These are phyloP conservation scores for Myxozyma melibiosi DNA, from an alignment of 805 yeast species.

Conservation along the genomic window DNA sequence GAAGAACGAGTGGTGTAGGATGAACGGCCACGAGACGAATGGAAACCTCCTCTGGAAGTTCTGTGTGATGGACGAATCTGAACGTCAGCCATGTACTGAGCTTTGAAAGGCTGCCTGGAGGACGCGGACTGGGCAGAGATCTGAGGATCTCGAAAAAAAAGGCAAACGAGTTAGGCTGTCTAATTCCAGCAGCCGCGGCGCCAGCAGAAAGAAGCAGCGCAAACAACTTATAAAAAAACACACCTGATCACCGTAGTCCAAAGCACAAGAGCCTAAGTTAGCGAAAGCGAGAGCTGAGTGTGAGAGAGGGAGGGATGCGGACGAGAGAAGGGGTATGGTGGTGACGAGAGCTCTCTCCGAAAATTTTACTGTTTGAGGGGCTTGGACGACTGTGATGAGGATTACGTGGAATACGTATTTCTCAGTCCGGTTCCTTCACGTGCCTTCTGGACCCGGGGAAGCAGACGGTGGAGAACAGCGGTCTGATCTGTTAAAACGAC, in stretches of 20 bases:
- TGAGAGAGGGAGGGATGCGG: neutral
- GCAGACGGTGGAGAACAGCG: no score
- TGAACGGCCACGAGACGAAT: slow-evolving; percentile 28
- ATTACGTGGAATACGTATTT: slow-evolving; percentile 5
- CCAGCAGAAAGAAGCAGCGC: neutral
- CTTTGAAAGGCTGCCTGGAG: slow-evolving; percentile 4
- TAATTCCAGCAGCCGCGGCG: neutral
- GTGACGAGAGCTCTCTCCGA: slow-evolving; percentile 5
- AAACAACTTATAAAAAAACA: neutral
- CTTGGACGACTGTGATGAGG: neutral
- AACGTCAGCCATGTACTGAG: slow-evolving; percentile 25
- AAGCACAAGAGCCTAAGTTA: slow-evolving; percentile 7
- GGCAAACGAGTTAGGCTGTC: neutral
- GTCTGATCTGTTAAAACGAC: no score
- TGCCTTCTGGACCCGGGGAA: no score
- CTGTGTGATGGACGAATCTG: slow-evolving; percentile 24
- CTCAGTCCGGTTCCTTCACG: slow-evolving; percentile 6
- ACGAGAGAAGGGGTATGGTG: slow-evolving; percentile 4
- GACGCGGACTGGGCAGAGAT: slow-evolving; percentile 7
- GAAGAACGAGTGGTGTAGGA: slow-evolving; percentile 14
- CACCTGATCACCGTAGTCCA: slow-evolving; percentile 13
- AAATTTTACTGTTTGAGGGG: slow-evolving; percentile 8
- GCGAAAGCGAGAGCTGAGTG: slow-evolving; percentile 3
- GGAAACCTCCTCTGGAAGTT: slow-evolving; percentile 34
- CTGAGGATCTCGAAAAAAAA: neutral